These are phyloP conservation scores for Xylaria palmicola DNA, from an alignment of 495 filamentous ascomycete genomes.

Conservation along the genomic window DNA sequence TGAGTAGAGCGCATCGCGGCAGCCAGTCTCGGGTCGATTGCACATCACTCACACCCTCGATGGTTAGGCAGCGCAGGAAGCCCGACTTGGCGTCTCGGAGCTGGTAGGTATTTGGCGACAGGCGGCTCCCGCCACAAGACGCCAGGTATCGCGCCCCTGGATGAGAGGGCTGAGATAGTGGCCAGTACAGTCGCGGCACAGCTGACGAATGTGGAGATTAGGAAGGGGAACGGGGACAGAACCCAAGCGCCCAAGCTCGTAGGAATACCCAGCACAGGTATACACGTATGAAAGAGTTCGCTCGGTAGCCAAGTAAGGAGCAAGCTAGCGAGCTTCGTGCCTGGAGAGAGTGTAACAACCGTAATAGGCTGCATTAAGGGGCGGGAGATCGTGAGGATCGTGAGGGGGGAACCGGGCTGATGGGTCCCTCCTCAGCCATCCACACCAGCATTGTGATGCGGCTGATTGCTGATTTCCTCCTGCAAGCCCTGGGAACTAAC, in stretches of 20 bases:
- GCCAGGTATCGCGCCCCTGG: not conserved
- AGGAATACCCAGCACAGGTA: too few relatives aligned
- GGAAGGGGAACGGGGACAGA: not conserved
- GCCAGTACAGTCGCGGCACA: not conserved
- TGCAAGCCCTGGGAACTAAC: slow-evolving; percentile 2
- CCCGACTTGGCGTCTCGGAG: not conserved
- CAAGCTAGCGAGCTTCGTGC: not conserved
- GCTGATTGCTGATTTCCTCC: not conserved
- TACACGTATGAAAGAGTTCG: too few relatives aligned
- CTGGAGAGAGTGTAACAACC: not conserved
- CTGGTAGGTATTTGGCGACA: not conserved
- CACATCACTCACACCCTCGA: not conserved
- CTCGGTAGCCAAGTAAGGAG: not conserved
- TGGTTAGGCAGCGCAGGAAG: not conserved
- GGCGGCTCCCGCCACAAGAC: too few relatives aligned
- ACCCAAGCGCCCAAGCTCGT: not conserved
- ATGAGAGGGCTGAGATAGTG: not conserved
- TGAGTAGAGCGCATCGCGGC: too few relatives aligned
- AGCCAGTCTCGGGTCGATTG: not conserved
- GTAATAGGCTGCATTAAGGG: not conserved
- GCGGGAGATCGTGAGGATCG: not conserved
- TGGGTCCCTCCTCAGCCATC: not conserved
- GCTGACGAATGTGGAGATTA: not conserved
- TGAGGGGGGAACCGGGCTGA: not conserved
- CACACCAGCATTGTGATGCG: not conserved